Evolutionary conservation across 176 grass and related monocot genomes (phyloP), one percentile per base, ranked within the genome.

Genomic region (Microstegium vimineum): DNA sequence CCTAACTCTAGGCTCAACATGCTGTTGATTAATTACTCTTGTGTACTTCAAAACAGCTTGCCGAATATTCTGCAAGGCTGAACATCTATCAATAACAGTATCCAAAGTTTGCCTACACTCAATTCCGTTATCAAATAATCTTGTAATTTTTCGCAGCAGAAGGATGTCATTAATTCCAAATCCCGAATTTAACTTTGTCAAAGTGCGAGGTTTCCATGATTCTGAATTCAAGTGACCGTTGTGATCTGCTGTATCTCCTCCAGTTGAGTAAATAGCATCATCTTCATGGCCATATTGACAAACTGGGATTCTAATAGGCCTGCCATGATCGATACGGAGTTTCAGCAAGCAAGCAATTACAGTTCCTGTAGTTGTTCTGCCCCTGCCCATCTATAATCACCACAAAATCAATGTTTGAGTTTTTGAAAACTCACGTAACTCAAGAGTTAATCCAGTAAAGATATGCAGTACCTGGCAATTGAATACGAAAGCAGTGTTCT

Each of bases 141-240:
- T 90, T 70, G 96, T 98, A 56, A 98, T 93, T 78, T 98, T 98
- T 49, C 96, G 72, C 52, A 98, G 77, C 18, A 98, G 80, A 91
- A 98, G 89, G 75, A 98, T 98, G 82, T 95, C 93, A 63, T 98
- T 89, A 67, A 98, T 98, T 89, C 89, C 90, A 82, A 95, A 93
- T 67, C 82, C 76, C 28, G 76, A 86, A 67, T 77, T 76, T 34
- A 78, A 73, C 43, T 87, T 85, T 64, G 89, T 62, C 65, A 82
- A 36, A 74, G 78, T 82, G 28, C 74, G 83, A 86, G 81, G 68
- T 80, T 84, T 86, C 75, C 74, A 78, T 73, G 89, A 68, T 69
- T 87, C 89, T 33, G 86, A 85, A 68, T 82, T 88, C 36, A 86
- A 68, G 60, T 87, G 84, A 67, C 91, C 75, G 26, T 91, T 86